A percentile compares a stretch with the other conserved stretches of the same genome.
phyloP scores from a whole-genome alignment of 1,139 yeast genomes.

The Saccharomycopsis hybrid region DNA sequence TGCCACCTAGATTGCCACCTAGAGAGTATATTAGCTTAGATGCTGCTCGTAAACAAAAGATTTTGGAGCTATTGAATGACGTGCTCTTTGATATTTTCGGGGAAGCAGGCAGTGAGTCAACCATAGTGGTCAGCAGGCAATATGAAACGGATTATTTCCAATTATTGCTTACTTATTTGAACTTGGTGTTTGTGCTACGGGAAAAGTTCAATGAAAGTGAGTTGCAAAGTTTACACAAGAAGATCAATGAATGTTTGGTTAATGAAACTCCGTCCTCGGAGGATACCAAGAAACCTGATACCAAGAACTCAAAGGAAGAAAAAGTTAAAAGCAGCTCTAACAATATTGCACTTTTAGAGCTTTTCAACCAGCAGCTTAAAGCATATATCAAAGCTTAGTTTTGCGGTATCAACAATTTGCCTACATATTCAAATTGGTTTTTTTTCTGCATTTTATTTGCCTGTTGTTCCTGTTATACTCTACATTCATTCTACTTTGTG shows the following conservation, averaged over 20 bases:
- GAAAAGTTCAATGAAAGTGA: conserved; percentile 17
- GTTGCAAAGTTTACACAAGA: conserved; percentile 3
- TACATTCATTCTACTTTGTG: no score
- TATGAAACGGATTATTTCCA: conserved; percentile 32
- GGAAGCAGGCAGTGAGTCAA: conserved; percentile 5
- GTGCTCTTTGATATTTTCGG: conserved; percentile 33
- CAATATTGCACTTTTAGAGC: background rate
- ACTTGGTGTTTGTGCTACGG: conserved; percentile 41
- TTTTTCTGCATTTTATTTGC: no score
- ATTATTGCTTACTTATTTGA: conserved; percentile 47
- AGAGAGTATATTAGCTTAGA: conserved; percentile 35
- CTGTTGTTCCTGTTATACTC: no score
- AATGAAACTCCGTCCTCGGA: background rate
- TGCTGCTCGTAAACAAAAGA: conserved; percentile 33
- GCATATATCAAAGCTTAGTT: background rate
- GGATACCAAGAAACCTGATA: no score
- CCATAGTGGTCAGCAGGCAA: conserved; percentile 6
- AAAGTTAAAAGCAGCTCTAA: background rate
- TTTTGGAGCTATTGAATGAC: conserved; percentile 35
- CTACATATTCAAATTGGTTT: no score
- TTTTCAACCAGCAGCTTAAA: background rate
- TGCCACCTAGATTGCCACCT: conserved; percentile 27
- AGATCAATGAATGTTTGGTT: conserved; percentile 1
- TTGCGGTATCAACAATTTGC: no score
- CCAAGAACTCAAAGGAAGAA: no score